Evolutionary conservation across 495 filamentous ascomycete species (phyloP).

Genomic region (Stereocaulon alpinum): DNA sequence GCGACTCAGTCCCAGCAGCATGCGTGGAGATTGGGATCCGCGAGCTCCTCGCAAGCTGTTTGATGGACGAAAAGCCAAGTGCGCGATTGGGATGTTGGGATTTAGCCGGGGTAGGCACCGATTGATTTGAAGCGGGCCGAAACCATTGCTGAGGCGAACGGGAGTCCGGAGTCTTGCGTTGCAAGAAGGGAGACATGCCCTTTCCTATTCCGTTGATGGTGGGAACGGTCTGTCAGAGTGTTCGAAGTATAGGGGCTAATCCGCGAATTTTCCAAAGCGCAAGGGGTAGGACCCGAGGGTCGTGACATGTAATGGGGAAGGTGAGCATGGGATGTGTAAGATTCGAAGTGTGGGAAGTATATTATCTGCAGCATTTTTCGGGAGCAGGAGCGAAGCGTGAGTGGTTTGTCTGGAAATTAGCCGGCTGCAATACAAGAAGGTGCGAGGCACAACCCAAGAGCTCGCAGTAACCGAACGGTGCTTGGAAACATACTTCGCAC

Average conservation of each 20-base stretch:
- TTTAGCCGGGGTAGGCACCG: constrained; percentile 3
- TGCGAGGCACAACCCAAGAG: no score
- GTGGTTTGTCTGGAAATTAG: no score
- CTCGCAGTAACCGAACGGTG: background rate
- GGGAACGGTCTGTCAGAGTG: background rate
- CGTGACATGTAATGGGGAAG: background rate
- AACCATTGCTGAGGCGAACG: constrained; percentile 8
- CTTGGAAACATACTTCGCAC: background rate
- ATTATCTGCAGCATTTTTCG: background rate
- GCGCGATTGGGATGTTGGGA: constrained; percentile 8
- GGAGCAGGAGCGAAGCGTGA: constrained; percentile 4
- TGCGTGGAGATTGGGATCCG: background rate
- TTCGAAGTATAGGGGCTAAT: background rate
- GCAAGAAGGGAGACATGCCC: constrained; percentile 11
- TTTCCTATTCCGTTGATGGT: background rate
- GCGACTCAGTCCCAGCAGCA: background rate
- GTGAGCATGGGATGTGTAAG: background rate
- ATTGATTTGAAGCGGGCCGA: constrained; percentile 11
- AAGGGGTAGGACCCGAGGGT: background rate
- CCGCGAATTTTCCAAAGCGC: background rate
- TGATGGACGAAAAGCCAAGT: constrained; percentile 12
- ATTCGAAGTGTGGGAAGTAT: background rate
- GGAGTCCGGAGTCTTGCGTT: background rate
- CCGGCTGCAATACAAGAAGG: no score
- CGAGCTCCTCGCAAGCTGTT: constrained; percentile 11